A percentile compares a stretch with the other conserved stretches of the same genome.
Conservation (phyloP, 768 basidiomycete species). For the Calocera viscosa region DNA sequence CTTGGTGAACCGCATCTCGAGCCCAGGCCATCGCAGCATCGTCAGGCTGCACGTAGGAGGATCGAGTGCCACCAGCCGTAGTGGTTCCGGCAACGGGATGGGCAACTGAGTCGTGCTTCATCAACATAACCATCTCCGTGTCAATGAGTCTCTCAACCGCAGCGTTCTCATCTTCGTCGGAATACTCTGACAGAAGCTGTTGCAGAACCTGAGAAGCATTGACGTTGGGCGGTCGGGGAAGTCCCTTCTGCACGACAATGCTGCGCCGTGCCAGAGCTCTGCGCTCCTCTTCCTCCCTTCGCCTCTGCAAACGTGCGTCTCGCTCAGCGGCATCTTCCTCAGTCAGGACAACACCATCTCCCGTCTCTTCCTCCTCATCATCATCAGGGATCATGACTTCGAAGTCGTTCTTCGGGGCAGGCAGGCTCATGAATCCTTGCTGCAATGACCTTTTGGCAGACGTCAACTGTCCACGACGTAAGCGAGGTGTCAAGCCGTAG, state of each 20-base stretch:
- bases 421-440: slow-evolving; percentile 69
- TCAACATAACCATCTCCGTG: slow-evolving; percentile 59
- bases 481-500: slow-evolving; percentile 61
- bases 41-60: slow-evolving; percentile 57
- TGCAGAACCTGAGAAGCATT: slow-evolving; percentile 37
- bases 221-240: slow-evolving; percentile 80
- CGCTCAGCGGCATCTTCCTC: slow-evolving; percentile 90
- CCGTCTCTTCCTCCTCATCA: slow-evolving; percentile 42
- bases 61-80: slow-evolving; percentile 56
- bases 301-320: slow-evolving; percentile 56
- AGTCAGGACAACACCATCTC: slow-evolving; percentile 28
- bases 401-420: slow-evolving; percentile 93
- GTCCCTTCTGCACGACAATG: slow-evolving; percentile 60
- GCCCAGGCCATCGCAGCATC: slow-evolving; percentile 65
- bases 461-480: slow-evolving; percentile 48
- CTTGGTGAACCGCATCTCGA: slow-evolving; percentile 56
- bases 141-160: slow-evolving; percentile 56
- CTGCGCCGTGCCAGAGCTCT: slow-evolving; percentile 73
- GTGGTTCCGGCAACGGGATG: slow-evolving; percentile 82
- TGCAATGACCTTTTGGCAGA: slow-evolving; percentile 65
- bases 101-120: slow-evolving; percentile 78
- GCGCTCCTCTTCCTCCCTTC: slow-evolving; percentile 62
- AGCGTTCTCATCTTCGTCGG: slow-evolving; percentile 29
- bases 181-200: slow-evolving; percentile 46
- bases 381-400: slow-evolving; percentile 87